These are phyloP conservation scores for Bonia amplexicaulis DNA, from an alignment of 176 grass and related monocot species.

Conservation along the genomic window DNA sequence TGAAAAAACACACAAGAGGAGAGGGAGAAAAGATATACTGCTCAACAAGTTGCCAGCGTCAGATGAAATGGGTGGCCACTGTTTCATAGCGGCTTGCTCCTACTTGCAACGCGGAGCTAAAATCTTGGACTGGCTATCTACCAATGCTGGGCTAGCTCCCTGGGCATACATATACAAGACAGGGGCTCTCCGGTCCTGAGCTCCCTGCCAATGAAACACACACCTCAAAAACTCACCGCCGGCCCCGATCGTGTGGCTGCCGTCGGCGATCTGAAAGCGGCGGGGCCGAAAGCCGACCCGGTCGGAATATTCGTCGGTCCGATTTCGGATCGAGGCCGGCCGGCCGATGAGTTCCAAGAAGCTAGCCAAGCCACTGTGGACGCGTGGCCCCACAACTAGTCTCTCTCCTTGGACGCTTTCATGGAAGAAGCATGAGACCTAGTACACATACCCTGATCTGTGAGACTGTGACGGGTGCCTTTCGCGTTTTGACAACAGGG, in stretches of 20 bases:
- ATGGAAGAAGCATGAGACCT: conserved; percentile 1
- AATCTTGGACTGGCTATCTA: background rate
- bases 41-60: background rate
- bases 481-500: conserved; percentile 29
- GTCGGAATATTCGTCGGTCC: conserved; percentile 15
- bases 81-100: conserved; percentile 4
- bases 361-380: background rate
- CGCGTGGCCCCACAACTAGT: background rate
- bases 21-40: background rate
- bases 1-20: background rate
- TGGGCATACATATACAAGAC: background rate
- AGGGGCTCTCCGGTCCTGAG: background rate
- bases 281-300: background rate
- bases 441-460: background rate
- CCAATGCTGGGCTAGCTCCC: background rate
- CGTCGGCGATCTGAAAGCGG: background rate
- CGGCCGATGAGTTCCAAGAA: background rate
- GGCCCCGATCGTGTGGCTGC: conserved; percentile 24
- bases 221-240: background rate
- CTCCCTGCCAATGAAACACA: background rate
- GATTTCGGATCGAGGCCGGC: background rate
- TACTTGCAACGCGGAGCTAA: background rate
- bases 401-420: background rate
- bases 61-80: conserved; percentile 6
- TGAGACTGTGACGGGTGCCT: background rate